A percentile compares a stretch with the other conserved stretches of the same genome.
These are phyloP conservation scores for Alternaria burnsii DNA, from an alignment of 2,329 filamentous ascomycete genomes.

Conservation along the genomic window DNA sequence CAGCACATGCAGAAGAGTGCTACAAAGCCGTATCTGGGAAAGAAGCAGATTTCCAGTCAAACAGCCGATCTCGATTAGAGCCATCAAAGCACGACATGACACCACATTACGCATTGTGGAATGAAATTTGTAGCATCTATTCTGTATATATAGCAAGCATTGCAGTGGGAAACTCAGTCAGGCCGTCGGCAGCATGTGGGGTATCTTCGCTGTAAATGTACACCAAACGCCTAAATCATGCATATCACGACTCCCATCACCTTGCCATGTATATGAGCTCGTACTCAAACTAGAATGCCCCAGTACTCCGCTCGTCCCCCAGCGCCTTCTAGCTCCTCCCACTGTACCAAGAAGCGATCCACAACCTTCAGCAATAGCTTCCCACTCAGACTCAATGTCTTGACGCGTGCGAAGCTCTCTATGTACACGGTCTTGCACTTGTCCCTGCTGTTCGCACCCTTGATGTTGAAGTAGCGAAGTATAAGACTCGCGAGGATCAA, in stretches of 20 bases:
- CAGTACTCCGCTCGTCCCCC: constrained; percentile 54
- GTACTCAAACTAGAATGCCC: constrained; percentile 51
- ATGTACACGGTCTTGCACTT: constrained; percentile 82
- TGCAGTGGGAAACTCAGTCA: constrained; percentile 7
- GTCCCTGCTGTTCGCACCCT: constrained; percentile 51
- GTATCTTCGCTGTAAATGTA: constrained; percentile 21
- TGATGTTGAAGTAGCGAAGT: constrained; percentile 61
- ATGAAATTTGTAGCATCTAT: constrained; percentile 26
- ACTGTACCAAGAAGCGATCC: constrained; percentile 85
- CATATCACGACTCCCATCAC: background rate
- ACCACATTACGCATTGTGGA: background rate
- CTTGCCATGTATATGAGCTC: background rate
- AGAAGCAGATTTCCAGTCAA: constrained; percentile 19
- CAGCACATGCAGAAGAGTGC: constrained; percentile 49
- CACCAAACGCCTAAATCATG: constrained; percentile 16
- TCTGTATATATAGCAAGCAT: constrained; percentile 34
- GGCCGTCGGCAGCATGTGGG: background rate
- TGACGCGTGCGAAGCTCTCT: constrained; percentile 91
- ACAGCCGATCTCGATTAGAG: constrained; percentile 23
- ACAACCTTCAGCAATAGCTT: constrained; percentile 75
- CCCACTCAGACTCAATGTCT: constrained; percentile 83
- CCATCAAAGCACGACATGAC: background rate
- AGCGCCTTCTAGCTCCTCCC: constrained; percentile 66
- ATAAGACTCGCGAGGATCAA: constrained; percentile 67
- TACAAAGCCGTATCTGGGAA: constrained; percentile 21